Conservation (phyloP, 2,329 filamentous ascomycete species). For the Blastomyces emzantsi region DNA sequence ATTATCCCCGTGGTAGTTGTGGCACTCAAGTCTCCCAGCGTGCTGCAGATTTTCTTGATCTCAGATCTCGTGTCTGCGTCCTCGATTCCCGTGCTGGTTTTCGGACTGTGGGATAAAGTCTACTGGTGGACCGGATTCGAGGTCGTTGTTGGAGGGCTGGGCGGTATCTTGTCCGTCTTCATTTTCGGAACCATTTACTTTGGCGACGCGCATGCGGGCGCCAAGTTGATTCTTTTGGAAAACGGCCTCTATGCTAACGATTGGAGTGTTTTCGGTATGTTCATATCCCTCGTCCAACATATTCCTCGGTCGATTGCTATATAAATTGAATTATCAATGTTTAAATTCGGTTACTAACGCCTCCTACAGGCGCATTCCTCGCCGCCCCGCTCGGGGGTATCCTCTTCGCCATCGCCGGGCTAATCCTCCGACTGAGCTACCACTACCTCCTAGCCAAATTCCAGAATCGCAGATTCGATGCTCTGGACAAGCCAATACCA, state of each 20-base stretch:
- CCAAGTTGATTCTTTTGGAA: slow-evolving; percentile 60
- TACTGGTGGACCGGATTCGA: slow-evolving; percentile 76
- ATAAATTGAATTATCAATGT: not conserved
- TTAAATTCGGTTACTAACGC: not conserved
- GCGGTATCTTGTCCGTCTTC: slow-evolving; percentile 70
- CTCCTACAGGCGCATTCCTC: slow-evolving; percentile 55
- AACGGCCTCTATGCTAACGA: slow-evolving; percentile 66
- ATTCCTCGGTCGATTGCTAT: not conserved
- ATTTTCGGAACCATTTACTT: slow-evolving; percentile 74
- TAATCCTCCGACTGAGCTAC: slow-evolving; percentile 50
- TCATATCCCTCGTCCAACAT: not conserved
- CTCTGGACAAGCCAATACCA: slow-evolving; percentile 49
- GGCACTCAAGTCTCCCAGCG: slow-evolving; percentile 19
- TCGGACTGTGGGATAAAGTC: slow-evolving; percentile 56
- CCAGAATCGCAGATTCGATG: slow-evolving; percentile 56
- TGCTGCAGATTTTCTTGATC: slow-evolving; percentile 18
- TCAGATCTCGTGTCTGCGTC: slow-evolving; percentile 59
- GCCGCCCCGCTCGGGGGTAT: slow-evolving; percentile 68
- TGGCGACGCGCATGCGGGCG: slow-evolving; percentile 54
- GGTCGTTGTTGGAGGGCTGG: slow-evolving; percentile 66
- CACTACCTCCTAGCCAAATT: slow-evolving; percentile 51
- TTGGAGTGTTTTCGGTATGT: slow-evolving; percentile 65
- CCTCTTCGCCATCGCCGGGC: slow-evolving; percentile 59
- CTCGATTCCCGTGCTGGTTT: slow-evolving; percentile 62
- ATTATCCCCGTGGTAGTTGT: slow-evolving; percentile 58